A percentile compares a stretch with the other conserved stretches of the same genome.
phyloP scores from a whole-genome alignment of 371 early-diverging fungal genomes.

The Gilbertella persicaria region DNA sequence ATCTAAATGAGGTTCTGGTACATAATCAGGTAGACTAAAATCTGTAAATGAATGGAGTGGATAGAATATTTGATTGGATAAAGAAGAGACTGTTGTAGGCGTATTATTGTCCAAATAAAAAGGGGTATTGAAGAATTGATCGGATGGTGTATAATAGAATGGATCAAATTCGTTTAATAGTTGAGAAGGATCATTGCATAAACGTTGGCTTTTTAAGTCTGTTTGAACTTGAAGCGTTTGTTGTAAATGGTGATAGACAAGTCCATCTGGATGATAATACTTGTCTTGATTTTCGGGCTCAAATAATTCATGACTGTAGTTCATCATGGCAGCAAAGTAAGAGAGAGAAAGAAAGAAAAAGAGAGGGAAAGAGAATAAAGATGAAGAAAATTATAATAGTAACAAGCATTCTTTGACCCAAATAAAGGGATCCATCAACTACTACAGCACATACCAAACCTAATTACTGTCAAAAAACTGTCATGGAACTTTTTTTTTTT shows the following conservation, averaged over 20 bases:
- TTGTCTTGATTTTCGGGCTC: not conserved
- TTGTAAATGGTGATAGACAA: slow-evolving; percentile 13
- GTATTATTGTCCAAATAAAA: not conserved
- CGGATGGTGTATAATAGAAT: not conserved
- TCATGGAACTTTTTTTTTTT: not conserved
- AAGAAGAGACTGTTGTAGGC: not conserved
- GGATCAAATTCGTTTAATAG: not conserved
- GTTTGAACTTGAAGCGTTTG: slow-evolving; percentile 14
- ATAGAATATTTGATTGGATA: no score
- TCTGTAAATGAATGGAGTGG: no score
- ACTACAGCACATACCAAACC: no score
- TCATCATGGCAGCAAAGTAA: not conserved
- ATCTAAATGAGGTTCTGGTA: no score
- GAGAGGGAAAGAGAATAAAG: not conserved
- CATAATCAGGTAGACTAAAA: no score
- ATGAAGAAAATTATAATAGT: not conserved
- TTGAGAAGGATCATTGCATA: not conserved
- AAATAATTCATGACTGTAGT: slow-evolving; percentile 4
- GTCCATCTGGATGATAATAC: slow-evolving; percentile 1
- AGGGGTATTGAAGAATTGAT: not conserved
- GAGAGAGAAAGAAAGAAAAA: not conserved
- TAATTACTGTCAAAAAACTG: no score
- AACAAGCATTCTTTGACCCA: not conserved
- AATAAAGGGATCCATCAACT: no score
- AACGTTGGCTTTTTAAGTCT: slow-evolving; percentile 11